Evolutionary conservation across 805 yeast species (phyloP).

Genomic region (Tetrapisispora nanseiensis): DNA sequence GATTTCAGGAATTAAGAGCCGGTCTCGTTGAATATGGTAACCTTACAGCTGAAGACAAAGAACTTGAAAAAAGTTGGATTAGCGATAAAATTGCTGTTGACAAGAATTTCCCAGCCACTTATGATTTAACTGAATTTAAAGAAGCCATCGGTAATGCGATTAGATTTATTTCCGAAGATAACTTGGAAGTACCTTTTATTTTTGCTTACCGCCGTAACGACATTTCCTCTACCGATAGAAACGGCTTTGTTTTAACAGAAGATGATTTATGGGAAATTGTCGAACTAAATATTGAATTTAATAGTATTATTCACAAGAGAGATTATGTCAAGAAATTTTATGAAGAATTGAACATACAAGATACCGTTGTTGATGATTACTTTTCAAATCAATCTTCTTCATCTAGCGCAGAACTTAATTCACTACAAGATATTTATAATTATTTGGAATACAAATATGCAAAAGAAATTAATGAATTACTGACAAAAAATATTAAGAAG

Average conservation of each 20-base stretch:
- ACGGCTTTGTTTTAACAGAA: constrained; percentile 45
- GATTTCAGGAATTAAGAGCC: constrained; percentile 68
- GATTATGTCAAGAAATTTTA: constrained; percentile 49
- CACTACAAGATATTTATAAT: constrained; percentile 70
- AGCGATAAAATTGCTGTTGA: constrained; percentile 51
- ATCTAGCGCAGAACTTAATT: constrained; percentile 51
- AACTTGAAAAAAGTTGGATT: constrained; percentile 72
- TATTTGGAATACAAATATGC: constrained; percentile 65
- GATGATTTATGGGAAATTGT: constrained; percentile 91
- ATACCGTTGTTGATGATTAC: constrained; percentile 47
- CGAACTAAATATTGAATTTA: constrained; percentile 79
- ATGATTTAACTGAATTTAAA: constrained; percentile 44
- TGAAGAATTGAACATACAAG: constrained; percentile 44
- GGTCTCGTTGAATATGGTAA: constrained; percentile 55
- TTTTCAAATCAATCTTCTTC: constrained; percentile 44
- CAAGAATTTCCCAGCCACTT: constrained; percentile 35
- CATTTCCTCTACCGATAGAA: constrained; percentile 36
- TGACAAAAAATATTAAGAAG: constrained; percentile 19
- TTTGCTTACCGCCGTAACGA: constrained; percentile 94
- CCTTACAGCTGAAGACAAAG: constrained; percentile 57
- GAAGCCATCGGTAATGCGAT: constrained; percentile 63
- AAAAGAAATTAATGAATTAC: constrained; percentile 31
- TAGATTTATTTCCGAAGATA: constrained; percentile 64
- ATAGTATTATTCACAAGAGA: constrained; percentile 69
- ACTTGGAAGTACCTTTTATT: constrained; percentile 86